phyloP scores from a whole-genome alignment of 805 yeast species.

The Allodekkera sacchari region DNA sequence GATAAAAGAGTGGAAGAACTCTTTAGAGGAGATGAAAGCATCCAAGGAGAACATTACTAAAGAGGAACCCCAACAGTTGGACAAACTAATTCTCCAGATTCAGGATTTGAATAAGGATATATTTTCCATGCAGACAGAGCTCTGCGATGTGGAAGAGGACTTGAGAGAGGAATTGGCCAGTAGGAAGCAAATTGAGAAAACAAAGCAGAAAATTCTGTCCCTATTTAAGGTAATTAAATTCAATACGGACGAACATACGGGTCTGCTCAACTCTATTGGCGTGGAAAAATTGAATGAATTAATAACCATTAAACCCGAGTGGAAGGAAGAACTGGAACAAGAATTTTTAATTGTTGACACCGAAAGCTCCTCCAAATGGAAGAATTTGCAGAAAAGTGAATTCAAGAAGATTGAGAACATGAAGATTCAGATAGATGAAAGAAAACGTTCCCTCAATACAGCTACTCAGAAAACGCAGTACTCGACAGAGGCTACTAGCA shows the following conservation, averaged over 20 bases:
- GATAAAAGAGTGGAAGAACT: slow-evolving; percentile 26
- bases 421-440: slow-evolving; percentile 15
- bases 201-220: slow-evolving; percentile 15
- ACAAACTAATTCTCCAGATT: slow-evolving; percentile 13
- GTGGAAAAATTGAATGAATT: slow-evolving; percentile 14
- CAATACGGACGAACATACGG: slow-evolving; percentile 21
- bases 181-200: slow-evolving; percentile 19
- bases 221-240: slow-evolving; percentile 16
- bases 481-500: no score
- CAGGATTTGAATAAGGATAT: slow-evolving; percentile 21
- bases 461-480: no score
- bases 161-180: slow-evolving; percentile 19
- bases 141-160: slow-evolving; percentile 25
- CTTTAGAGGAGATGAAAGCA: slow-evolving; percentile 18
- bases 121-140: slow-evolving; percentile 18
- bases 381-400: slow-evolving; percentile 30
- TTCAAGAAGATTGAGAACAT: slow-evolving; percentile 21
- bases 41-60: slow-evolving; percentile 4
- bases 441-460: no score
- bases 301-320: slow-evolving; percentile 20
- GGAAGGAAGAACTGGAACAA: slow-evolving; percentile 21
- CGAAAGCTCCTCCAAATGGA: slow-evolving; percentile 30
- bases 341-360: slow-evolving; percentile 26
- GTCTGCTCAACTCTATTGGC: slow-evolving; percentile 22
- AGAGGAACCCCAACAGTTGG: slow-evolving; percentile 13